Evolutionary conservation across 768 basidiomycete species (phyloP).

Genomic region (Hypholoma sublateritium): DNA sequence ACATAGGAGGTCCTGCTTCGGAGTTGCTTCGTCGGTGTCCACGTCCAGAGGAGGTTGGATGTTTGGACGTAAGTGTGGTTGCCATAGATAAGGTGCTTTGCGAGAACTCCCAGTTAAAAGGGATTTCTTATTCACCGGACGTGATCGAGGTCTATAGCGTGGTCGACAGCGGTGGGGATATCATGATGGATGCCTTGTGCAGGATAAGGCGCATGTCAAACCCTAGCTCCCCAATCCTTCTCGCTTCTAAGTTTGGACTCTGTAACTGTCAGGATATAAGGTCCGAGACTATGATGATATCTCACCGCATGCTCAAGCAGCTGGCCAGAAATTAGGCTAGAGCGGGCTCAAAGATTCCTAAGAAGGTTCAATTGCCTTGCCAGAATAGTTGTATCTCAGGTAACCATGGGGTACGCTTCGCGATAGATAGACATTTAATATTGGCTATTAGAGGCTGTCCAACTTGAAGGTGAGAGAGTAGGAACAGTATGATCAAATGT

Average conservation of each 20-base stretch:
- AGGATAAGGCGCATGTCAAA: slow-evolving; percentile 18
- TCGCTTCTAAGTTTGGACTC: slow-evolving; percentile 15
- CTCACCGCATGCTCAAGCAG: slow-evolving; percentile 3
- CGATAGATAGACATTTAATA: not conserved
- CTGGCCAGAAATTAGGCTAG: slow-evolving; percentile 5
- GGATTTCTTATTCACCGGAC: slow-evolving; percentile 16
- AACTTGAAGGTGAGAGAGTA: slow-evolving; percentile 7
- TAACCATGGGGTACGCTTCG: not conserved
- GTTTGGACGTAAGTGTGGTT: slow-evolving; percentile 9
- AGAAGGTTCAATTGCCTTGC: not conserved
- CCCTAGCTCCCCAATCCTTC: slow-evolving; percentile 8
- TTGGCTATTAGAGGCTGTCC: not conserved
- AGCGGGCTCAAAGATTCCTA: not conserved
- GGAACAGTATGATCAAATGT: slow-evolving; percentile 1
- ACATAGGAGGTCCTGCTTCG: slow-evolving; percentile 12
- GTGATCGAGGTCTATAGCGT: slow-evolving; percentile 16
- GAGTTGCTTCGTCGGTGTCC: slow-evolving; percentile 10
- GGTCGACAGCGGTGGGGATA: slow-evolving; percentile 19
- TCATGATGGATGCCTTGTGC: slow-evolving; percentile 16
- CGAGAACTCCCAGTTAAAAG: slow-evolving; percentile 14
- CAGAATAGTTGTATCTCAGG: not conserved
- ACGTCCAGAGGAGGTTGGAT: not conserved
- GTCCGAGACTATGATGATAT: slow-evolving; percentile 10
- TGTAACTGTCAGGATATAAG: slow-evolving; percentile 11
- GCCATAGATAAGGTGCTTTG: slow-evolving; percentile 13